phyloP scores from a whole-genome alignment of 2,329 filamentous ascomycete species.

The Ophiostoma angusticollis region DNA sequence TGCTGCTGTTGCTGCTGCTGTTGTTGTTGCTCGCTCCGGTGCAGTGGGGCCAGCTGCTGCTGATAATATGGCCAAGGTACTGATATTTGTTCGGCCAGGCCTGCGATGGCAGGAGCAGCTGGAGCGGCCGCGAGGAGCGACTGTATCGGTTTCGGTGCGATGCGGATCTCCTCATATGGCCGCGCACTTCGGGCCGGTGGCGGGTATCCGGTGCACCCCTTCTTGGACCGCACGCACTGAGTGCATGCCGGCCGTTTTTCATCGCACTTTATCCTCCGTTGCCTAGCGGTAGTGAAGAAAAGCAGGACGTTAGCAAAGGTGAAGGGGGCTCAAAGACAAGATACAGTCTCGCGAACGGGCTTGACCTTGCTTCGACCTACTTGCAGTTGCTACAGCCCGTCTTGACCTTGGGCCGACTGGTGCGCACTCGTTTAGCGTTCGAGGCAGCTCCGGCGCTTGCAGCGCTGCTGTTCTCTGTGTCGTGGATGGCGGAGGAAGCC shows the following conservation, averaged over 20 bases:
- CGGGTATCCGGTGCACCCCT: slow-evolving; percentile 49
- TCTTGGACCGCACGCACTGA: slow-evolving; percentile 47
- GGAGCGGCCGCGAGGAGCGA: slow-evolving; percentile 12
- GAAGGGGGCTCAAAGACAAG: slow-evolving; percentile 6
- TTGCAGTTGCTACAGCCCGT: slow-evolving; percentile 57
- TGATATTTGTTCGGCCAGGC: too few species aligned
- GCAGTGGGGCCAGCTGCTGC: neutral
- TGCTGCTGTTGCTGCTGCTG: slow-evolving; percentile 9
- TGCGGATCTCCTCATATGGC: slow-evolving; percentile 33
- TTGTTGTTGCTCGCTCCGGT: slow-evolving; percentile 1
- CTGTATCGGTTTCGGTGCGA: slow-evolving; percentile 33
- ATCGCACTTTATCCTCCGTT: slow-evolving; percentile 53
- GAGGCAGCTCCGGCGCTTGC: neutral
- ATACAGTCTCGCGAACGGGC: slow-evolving; percentile 1
- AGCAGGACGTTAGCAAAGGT: neutral
- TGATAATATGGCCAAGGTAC: too few species aligned
- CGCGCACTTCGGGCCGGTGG: slow-evolving; percentile 36
- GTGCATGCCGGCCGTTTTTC: slow-evolving; percentile 47
- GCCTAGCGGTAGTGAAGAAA: slow-evolving; percentile 25
- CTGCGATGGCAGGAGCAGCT: slow-evolving; percentile 11
- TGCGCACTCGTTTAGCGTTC: slow-evolving; percentile 30
- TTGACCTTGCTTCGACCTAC: too few species aligned
- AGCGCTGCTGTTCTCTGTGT: too few species aligned
- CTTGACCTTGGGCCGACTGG: slow-evolving; percentile 50
- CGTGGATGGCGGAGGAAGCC: neutral